A percentile compares a stretch with the other conserved stretches of the same genome.
phyloP scores from a whole-genome alignment of 352 stramenopile species.

The Phytophthora megakarya region DNA sequence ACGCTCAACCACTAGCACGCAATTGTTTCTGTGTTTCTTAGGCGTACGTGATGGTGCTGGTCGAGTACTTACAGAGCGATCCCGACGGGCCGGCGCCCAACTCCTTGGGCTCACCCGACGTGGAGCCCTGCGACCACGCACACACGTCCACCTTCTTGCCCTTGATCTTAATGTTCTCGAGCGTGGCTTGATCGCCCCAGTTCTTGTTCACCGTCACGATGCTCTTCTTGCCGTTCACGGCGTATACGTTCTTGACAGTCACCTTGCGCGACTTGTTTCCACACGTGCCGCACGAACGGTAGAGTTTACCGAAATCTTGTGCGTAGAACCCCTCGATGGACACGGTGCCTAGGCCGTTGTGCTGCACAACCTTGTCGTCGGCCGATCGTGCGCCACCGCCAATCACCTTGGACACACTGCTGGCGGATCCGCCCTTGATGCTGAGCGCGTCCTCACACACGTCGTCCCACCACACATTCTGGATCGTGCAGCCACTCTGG shows the following conservation, averaged over 20 bases:
- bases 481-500: neutral
- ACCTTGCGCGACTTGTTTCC: conserved; percentile 12
- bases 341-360: conserved; percentile 1
- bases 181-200: conserved; percentile 23
- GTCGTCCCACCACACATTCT: conserved; percentile 7
- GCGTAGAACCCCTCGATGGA: conserved; percentile 14
- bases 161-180: conserved; percentile 51
- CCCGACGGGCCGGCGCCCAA: conserved; percentile 17
- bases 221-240: conserved; percentile 25
- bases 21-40: conserved; percentile 1
- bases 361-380: conserved; percentile 1
- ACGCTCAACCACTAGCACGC: too few species aligned
- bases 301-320: conserved; percentile 8
- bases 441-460: conserved; percentile 23
- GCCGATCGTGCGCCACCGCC: conserved; percentile 19
- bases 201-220: conserved; percentile 44
- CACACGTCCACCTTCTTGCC: conserved; percentile 24
- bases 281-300: neutral
- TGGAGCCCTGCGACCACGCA: conserved; percentile 20
- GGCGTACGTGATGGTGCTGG: conserved; percentile 24
- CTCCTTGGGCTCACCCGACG: conserved; percentile 18
- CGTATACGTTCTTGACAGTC: conserved; percentile 23
- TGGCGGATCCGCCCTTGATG: conserved; percentile 36
- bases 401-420: conserved; percentile 31
- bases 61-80: conserved; percentile 31